Evolutionary conservation across 371 early-diverging fungal genomes (phyloP).

Genomic region (Mortierella sp.): DNA sequence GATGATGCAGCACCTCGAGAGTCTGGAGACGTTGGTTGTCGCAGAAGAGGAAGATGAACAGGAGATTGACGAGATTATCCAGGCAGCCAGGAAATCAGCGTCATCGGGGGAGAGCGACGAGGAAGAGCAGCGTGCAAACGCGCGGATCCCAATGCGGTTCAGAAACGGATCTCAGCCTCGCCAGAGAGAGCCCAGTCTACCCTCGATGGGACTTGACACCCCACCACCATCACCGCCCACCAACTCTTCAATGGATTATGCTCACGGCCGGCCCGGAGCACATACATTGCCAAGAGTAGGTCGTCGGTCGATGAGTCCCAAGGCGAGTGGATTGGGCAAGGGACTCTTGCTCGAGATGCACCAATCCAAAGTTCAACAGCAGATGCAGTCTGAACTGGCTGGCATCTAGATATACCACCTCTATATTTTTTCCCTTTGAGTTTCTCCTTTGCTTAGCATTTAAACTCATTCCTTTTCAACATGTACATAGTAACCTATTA

Average conservation of each 20-base stretch:
- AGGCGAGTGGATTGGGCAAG: constrained; percentile 36
- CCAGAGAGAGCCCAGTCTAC: constrained; percentile 9
- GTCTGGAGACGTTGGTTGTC: constrained; percentile 46
- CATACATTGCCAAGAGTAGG: constrained; percentile 28
- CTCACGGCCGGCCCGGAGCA: constrained; percentile 12
- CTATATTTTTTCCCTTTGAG: not conserved
- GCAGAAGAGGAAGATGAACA: constrained; percentile 42
- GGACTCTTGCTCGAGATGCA: constrained; percentile 54
- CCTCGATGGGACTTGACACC: constrained; percentile 29
- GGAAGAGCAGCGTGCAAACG: constrained; percentile 29
- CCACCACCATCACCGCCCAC: constrained; percentile 55
- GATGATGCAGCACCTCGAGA: constrained; percentile 52
- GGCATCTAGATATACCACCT: constrained; percentile 14
- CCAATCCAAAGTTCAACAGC: constrained; percentile 46
- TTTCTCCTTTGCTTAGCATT: constrained; percentile 9
- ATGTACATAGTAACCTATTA: constrained; percentile 1
- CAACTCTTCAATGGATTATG: constrained; percentile 23
- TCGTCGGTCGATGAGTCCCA: constrained; percentile 56
- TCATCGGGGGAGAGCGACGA: constrained; percentile 53
- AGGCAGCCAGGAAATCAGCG: constrained; percentile 36
- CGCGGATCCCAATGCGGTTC: constrained; percentile 42
- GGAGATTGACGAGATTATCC: constrained; percentile 39
- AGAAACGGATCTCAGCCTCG: constrained; percentile 23
- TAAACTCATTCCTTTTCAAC: not conserved
- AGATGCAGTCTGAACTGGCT: constrained; percentile 29